A percentile compares a stretch with the other conserved stretches of the same genome.
These are phyloP conservation scores for Chondrus crispus DNA, from an alignment of 23 red algal genomes.

Conservation along the genomic window DNA sequence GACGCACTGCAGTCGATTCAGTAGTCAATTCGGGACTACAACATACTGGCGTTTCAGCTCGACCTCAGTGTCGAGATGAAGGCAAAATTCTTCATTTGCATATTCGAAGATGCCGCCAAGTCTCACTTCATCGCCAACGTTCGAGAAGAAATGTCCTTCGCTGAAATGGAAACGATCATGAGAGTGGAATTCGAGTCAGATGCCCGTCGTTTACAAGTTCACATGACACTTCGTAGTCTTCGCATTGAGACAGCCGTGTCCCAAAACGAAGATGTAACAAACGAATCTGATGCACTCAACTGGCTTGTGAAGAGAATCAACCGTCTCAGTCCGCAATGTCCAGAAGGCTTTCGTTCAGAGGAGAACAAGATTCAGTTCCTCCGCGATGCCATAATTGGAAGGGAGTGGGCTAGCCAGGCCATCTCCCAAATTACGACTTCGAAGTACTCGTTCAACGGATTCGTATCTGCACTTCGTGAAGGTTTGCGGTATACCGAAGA, in stretches of 20 bases:
- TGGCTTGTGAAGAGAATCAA: not conserved
- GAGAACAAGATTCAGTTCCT: not conserved
- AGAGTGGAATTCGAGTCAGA: not conserved
- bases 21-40: not conserved
- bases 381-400: not conserved
- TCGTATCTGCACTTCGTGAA: constrained; percentile 6
- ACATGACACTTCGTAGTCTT: not conserved
- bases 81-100: not conserved
- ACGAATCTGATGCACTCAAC: not conserved
- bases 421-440: not conserved
- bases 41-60: not conserved
- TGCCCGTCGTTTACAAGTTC: not conserved
- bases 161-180: not conserved
- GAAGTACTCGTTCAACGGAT: constrained; percentile 9
- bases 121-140: constrained; percentile 28
- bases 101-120: not conserved
- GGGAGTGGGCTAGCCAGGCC: not conserved
- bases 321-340: not conserved
- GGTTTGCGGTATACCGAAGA: not conserved
- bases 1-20: not conserved
- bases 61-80: not conserved
- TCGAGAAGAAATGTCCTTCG: not conserved
- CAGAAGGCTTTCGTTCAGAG: not conserved
- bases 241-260: constrained; percentile 11
- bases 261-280: not conserved